Evolutionary conservation across 2,329 filamentous ascomycete species (phyloP).

Genomic region (Monosporascus sp.): DNA sequence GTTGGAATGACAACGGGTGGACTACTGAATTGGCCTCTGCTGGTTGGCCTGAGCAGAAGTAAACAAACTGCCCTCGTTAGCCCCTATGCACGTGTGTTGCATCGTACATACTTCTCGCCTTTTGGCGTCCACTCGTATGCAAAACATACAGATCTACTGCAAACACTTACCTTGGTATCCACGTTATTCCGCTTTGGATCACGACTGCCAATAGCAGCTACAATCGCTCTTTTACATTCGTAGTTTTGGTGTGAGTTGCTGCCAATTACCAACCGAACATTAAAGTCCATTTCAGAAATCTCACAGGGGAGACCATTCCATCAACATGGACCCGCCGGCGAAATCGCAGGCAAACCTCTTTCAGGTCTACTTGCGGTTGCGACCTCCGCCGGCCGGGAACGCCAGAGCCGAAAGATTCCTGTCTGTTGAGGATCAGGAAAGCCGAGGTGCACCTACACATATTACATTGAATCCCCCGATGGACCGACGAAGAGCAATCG

Average conservation of each 20-base stretch:
- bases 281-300: too few relatives aligned
- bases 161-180: too few relatives aligned
- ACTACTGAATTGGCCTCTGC: neutral
- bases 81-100: neutral
- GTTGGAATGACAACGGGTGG: neutral
- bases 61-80: neutral
- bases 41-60: neutral
- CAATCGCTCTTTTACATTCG: too few relatives aligned
- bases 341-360: slow-evolving; percentile 61
- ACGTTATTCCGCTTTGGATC: too few relatives aligned
- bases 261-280: too few relatives aligned
- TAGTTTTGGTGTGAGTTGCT: too few relatives aligned
- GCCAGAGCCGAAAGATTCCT: slow-evolving; percentile 64
- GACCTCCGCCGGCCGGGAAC: slow-evolving; percentile 52
- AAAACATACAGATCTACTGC: too few relatives aligned
- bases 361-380: slow-evolving; percentile 83
- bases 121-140: too few relatives aligned
- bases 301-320: slow-evolving; percentile 1
- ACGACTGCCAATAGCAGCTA: too few relatives aligned
- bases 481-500: slow-evolving; percentile 81
- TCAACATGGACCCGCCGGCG: slow-evolving; percentile 34
- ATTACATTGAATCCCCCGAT: slow-evolving; percentile 76
- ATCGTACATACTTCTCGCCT: too few relatives aligned
- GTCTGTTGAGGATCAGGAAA: slow-evolving; percentile 59
- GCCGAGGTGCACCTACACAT: slow-evolving; percentile 53